Base-by-base conservation (phyloP, 192 early-diverging fungal genomes). In the Podila epicladia region DNA sequence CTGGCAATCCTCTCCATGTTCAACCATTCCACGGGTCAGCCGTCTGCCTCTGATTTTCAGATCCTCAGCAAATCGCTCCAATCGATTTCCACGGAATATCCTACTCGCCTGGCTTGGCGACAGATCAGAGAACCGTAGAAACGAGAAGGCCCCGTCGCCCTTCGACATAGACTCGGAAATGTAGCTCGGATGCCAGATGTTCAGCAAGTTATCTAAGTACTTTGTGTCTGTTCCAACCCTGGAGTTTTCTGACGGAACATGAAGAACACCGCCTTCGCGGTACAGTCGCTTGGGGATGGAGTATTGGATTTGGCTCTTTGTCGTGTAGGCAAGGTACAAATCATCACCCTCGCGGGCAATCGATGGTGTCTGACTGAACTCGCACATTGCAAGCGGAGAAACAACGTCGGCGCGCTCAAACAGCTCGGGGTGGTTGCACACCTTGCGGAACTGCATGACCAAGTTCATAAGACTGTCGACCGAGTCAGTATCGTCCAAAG, bases 381-480 rank as follows among this genome's bases (percentile, higher is more conserved):
- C 64, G 63, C 90, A 91, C 9, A 89, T 84, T 7, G 91, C 82
- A 67, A 91, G 87, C 1, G 95, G 95, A 1, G 91, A 85, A 4
- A 88, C 82, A 22, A 95, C 93, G 68, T 94, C 92, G 3, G 93
- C 94, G 35, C 95, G 90, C 80, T 94, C 94, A 87, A 95, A 94
- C 50, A 95, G 75, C 74, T 95, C 94, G 4, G 94, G 94, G 83
- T 95, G 94, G 67, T 94, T 95, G 76, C 93, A 94, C 37, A 95
- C 93, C 76, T 95, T 95, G 69, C 94, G 92, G 88, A 95, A 93
- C 82, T 95, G 94, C 94, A 95, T 95, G 28, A 97, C 94, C 65
- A 97, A 69, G 74, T 97, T 97, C 94, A 95, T 95, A 75, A 97
- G 85, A 71, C 90, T 94, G 72, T 94, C 93, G 58, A 91, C 89